These are phyloP conservation scores for Diospyros lotus DNA, from an alignment of 148 eudicot species.

Conservation along the genomic window DNA sequence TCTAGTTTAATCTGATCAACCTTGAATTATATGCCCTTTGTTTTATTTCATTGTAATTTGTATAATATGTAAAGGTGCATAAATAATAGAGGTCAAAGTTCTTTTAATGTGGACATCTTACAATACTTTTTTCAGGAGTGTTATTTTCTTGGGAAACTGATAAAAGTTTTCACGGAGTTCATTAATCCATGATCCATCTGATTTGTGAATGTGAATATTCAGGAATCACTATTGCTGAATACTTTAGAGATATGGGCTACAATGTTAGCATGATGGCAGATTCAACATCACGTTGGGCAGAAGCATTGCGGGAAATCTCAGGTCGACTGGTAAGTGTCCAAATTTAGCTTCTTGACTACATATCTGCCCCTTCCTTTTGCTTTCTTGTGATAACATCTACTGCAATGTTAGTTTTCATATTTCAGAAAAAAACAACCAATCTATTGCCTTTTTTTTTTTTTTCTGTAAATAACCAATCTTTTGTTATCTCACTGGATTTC, in stretches of 20 bases:
- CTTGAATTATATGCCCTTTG: too few relatives aligned
- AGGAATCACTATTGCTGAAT: conserved; percentile 98
- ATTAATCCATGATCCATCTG: conserved; percentile 1
- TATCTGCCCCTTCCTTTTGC: neutral
- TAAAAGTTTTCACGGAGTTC: neutral
- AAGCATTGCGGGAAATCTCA: conserved; percentile 98
- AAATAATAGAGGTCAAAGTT: too few relatives aligned
- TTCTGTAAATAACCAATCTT: neutral
- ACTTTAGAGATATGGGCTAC: conserved; percentile 99
- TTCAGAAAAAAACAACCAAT: too few relatives aligned
- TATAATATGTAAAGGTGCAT: too few relatives aligned
- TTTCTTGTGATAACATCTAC: conserved; percentile 6
- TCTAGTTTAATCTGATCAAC: too few relatives aligned
- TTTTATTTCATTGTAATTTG: too few relatives aligned
- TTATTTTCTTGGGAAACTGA: neutral
- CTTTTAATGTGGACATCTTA: too few relatives aligned
- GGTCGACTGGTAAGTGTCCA: conserved; percentile 77
- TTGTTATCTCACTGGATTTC: neutral
- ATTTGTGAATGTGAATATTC: conserved; percentile 11
- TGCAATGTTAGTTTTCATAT: neutral
- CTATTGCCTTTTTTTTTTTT: neutral
- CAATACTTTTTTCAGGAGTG: too few relatives aligned
- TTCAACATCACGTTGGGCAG: conserved; percentile 99
- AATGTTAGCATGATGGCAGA: conserved; percentile 99
- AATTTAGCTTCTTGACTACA: neutral